These are phyloP conservation scores for Leccinum fuscescens DNA, from an alignment of 1,284 basidiomycete species.

Conservation along the genomic window DNA sequence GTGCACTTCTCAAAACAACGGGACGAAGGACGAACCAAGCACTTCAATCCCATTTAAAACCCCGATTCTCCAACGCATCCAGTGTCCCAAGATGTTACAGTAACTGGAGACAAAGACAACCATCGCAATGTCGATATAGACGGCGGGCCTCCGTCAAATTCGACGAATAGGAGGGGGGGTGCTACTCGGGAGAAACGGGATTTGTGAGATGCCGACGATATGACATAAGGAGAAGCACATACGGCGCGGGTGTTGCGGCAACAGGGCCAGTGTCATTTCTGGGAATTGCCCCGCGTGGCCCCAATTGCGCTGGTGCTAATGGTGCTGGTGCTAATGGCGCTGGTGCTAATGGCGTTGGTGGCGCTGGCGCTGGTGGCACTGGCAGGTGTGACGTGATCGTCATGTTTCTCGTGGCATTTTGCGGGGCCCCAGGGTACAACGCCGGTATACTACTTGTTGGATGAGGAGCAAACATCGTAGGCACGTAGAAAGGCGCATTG, in stretches of 20 bases:
- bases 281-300: not conserved
- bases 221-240: not conserved
- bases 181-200: not conserved
- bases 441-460: not conserved
- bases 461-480: not conserved
- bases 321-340: too few relatives aligned
- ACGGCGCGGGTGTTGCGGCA: not conserved
- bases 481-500: not conserved
- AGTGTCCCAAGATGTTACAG: not conserved
- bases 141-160: not conserved
- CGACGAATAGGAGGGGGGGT: not conserved
- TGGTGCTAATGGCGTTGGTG: too few relatives aligned
- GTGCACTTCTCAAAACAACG: not conserved
- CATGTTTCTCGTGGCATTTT: not conserved
- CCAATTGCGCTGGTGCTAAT: too few relatives aligned
- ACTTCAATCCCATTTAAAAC: not conserved
- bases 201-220: not conserved
- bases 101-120: not conserved
- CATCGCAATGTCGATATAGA: not conserved
- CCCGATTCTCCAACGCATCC: not conserved
- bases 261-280: not conserved
- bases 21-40: not conserved
- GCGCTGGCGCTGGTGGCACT: too few relatives aligned
- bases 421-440: not conserved
- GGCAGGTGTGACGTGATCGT: not conserved